Evolutionary conservation across 2,329 filamentous ascomycete genomes (phyloP).

Genomic region (Colletotrichum graminicola): DNA sequence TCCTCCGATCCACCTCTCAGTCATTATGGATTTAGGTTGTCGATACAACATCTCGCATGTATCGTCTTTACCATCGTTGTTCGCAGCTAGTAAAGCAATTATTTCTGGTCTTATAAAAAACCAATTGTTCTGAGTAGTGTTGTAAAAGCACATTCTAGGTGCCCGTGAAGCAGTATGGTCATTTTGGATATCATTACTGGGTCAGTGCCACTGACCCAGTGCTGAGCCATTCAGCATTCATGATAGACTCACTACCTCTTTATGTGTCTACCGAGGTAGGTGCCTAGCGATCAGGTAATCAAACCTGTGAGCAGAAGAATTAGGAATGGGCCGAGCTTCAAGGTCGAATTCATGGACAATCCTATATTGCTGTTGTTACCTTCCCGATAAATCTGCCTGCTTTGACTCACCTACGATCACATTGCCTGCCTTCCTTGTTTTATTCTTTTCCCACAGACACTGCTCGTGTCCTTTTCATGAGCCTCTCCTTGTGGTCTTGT

Average conservation of each 20-base stretch:
- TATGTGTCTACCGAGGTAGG: not conserved
- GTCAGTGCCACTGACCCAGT: not conserved
- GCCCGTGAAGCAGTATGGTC: not conserved
- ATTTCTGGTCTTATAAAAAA: rapidly evolving
- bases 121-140: not conserved
- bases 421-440: not conserved
- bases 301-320: not conserved
- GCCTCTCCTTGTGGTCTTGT: too few relatives aligned
- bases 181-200: not conserved
- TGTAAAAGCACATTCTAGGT: not conserved
- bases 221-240: not conserved
- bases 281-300: not conserved
- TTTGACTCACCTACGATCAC: not conserved
- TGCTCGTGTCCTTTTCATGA: not conserved
- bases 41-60: not conserved
- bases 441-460: too few relatives aligned
- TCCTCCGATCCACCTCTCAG: not conserved
- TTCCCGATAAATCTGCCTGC: not conserved
- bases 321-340: not conserved
- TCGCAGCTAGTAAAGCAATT: not conserved
- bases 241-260: not conserved
- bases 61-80: not conserved
- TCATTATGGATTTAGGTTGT: not conserved
- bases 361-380: not conserved
- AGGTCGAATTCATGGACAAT: not conserved